Percentiles rank a stretch among this genome's conserved stretches.
Conservation (phyloP, 257 asterid genomes). For the Echites panduratus region DNA sequence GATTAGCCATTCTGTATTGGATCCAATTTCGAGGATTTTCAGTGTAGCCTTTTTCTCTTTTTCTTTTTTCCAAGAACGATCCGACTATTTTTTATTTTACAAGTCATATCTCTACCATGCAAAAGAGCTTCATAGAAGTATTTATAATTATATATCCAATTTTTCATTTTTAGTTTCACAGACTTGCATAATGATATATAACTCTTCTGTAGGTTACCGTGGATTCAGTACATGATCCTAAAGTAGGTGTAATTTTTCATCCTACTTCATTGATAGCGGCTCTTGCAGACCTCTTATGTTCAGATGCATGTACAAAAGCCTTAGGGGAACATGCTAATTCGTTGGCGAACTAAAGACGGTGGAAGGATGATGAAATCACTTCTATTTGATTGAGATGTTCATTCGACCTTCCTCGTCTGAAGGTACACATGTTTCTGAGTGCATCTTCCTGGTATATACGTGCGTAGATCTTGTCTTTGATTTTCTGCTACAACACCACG, state of each 20-base stretch:
- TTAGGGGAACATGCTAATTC: conserved; percentile 16
- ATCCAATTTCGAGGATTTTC: background rate
- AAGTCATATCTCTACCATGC: background rate
- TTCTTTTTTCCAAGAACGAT: too few species aligned
- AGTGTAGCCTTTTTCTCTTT: background rate
- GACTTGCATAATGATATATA: background rate
- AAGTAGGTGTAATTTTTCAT: conserved; percentile 59
- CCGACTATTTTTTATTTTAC: too few species aligned
- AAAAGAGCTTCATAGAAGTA: background rate
- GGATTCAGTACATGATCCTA: conserved; percentile 56
- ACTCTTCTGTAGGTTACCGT: conserved; percentile 52
- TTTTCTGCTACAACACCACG: background rate
- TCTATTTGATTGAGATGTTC: background rate
- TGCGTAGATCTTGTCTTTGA: background rate
- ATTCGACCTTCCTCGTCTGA: background rate
- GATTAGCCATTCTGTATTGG: background rate
- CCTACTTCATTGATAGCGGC: conserved; percentile 68
- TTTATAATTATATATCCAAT: background rate
- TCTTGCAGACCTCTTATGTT: conserved; percentile 42
- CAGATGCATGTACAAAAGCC: conserved; percentile 19
- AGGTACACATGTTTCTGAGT: background rate
- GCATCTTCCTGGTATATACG: background rate
- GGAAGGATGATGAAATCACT: background rate
- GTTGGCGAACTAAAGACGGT: background rate
- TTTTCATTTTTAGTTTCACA: background rate